phyloP scores from a whole-genome alignment of 2,329 filamentous ascomycete species.

The Paraconiothyrium brasiliense region DNA sequence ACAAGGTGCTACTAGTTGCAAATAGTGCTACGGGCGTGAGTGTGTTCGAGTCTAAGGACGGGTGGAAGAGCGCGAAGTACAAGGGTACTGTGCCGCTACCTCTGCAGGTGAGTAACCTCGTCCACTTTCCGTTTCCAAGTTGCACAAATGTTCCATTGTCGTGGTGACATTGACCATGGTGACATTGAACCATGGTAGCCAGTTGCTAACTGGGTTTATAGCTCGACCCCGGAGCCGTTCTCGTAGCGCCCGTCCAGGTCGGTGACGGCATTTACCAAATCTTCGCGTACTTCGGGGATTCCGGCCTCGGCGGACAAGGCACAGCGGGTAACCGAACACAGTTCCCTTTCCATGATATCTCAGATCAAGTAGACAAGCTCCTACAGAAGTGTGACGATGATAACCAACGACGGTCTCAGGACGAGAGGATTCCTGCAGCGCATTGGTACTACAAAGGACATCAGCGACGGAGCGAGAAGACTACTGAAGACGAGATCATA shows the following conservation, averaged over 20 bases:
- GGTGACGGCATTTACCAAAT: conserved; percentile 24
- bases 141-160: too few species aligned
- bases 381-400: neutral
- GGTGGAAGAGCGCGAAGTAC: conserved; percentile 25
- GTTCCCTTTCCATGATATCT: conserved; percentile 27
- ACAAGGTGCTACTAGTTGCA: conserved; percentile 26
- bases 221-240: conserved; percentile 1
- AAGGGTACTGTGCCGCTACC: conserved; percentile 15
- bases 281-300: conserved; percentile 29
- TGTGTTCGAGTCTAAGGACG: conserved; percentile 22
- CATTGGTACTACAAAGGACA: neutral
- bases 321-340: conserved; percentile 24
- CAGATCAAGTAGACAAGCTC: conserved; percentile 18
- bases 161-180: neutral
- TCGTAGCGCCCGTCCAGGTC: conserved; percentile 22
- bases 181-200: neutral
- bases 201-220: neutral
- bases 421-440: neutral
- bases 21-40: conserved; percentile 21
- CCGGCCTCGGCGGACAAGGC: conserved; percentile 1
- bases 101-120: conserved; percentile 1
- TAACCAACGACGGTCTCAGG: neutral
- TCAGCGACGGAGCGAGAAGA: neutral
- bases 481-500: neutral
- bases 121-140: too few species aligned